Evolutionary conservation across 768 basidiomycete species (phyloP).

Genomic region (Mycena albidolilacea): DNA sequence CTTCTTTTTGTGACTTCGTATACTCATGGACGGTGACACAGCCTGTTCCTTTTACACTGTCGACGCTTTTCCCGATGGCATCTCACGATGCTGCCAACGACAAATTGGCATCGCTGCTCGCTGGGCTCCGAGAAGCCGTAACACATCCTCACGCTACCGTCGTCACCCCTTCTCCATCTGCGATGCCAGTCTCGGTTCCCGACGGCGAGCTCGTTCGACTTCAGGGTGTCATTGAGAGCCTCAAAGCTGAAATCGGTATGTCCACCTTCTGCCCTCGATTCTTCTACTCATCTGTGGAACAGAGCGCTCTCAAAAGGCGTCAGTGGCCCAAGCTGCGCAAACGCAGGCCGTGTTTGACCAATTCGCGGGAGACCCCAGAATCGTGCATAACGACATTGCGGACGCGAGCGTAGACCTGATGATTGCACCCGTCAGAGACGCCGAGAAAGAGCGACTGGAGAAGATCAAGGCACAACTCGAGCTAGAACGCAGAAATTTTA

Average conservation of each 20-base stretch:
- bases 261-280: constrained; percentile 10
- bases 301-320: constrained; percentile 67
- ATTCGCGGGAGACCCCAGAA: constrained; percentile 62
- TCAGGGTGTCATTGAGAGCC: constrained; percentile 62
- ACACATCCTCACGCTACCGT: constrained; percentile 47
- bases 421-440: constrained; percentile 66
- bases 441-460: constrained; percentile 69
- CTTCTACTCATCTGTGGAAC: constrained; percentile 11
- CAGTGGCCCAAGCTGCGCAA: constrained; percentile 57
- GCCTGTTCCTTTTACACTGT: constrained; percentile 62
- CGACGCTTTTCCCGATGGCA: constrained; percentile 68
- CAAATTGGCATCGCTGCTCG: constrained; percentile 61
- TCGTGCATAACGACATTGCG: constrained; percentile 49
- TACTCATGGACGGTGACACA: constrained; percentile 39
- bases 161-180: constrained; percentile 38
- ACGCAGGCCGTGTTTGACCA: constrained; percentile 71
- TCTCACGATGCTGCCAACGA: constrained; percentile 65
- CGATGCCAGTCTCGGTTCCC: constrained; percentile 41
- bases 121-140: constrained; percentile 54
- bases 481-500: constrained; percentile 74
- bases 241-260: constrained; percentile 75
- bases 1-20: constrained; percentile 22
- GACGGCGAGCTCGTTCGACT: constrained; percentile 66
- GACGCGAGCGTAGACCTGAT: constrained; percentile 70
- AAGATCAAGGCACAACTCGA: constrained; percentile 71